Percentiles rank a stretch among this genome's conserved stretches.
Evolutionary conservation across 2,329 filamentous ascomycete genomes (phyloP).

Genomic region (Pseudogymnoascus sp.): DNA sequence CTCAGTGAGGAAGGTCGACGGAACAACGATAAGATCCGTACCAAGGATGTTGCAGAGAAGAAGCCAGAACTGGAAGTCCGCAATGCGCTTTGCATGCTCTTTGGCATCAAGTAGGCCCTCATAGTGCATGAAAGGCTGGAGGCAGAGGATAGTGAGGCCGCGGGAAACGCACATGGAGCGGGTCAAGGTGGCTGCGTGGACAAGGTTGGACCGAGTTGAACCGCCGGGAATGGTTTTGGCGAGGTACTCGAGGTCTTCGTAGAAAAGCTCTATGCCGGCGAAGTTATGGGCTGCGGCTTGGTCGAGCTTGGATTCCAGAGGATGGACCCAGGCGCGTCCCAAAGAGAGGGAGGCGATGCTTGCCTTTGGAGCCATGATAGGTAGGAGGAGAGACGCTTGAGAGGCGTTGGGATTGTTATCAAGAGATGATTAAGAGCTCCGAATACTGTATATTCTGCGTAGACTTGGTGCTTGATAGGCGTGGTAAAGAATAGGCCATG

Average conservation of each 20-base stretch:
- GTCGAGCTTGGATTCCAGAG: conserved; percentile 58
- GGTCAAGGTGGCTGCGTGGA: conserved; percentile 52
- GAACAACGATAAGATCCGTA: conserved; percentile 65
- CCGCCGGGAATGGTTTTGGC: conserved; percentile 32
- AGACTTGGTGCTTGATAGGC: not conserved
- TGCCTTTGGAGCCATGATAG: not conserved
- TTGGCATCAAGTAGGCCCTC: conserved; percentile 53
- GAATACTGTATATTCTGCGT: not conserved
- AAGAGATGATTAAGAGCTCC: too few relatives aligned
- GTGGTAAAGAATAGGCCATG: not conserved
- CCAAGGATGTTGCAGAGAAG: conserved; percentile 45
- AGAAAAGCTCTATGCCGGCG: conserved; percentile 67
- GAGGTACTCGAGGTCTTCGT: conserved; percentile 63
- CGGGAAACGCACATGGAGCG: conserved; percentile 49
- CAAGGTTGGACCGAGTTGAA: conserved; percentile 34
- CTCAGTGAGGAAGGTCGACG: conserved; percentile 56
- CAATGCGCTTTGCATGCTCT: conserved; percentile 13
- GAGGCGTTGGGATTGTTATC: not conserved
- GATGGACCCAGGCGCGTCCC: conserved; percentile 63
- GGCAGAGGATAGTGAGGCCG: conserved; percentile 50
- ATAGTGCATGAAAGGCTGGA: conserved; percentile 72
- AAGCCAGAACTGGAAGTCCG: conserved; percentile 7
- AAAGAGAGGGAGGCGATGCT: conserved; percentile 30
- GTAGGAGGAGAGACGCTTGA: too few relatives aligned
- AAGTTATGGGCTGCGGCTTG: conserved; percentile 59